phyloP scores from a whole-genome alignment of 164 flowering plant genomes.

The Tinospora cordifolia region DNA sequence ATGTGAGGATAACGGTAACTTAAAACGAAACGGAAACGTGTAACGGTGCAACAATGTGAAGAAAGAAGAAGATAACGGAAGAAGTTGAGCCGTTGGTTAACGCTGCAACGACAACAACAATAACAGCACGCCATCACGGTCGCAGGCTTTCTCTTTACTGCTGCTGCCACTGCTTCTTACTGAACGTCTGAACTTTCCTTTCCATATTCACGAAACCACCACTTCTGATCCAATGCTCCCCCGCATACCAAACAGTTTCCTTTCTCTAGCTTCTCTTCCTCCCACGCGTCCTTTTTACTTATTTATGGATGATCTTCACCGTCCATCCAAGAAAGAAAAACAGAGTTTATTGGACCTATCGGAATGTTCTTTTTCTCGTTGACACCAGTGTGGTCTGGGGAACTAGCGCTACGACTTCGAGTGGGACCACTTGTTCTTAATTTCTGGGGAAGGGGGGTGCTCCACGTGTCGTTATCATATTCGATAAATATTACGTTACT shows the following conservation, averaged over 20 bases:
- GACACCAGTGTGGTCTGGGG: background rate
- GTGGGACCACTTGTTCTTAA: background rate
- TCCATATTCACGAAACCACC: background rate
- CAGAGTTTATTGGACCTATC: background rate
- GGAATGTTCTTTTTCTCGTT: background rate
- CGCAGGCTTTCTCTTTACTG: slow-evolving; percentile 1
- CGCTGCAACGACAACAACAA: background rate
- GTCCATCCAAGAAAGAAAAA: background rate
- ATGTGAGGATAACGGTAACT: slow-evolving; percentile 21
- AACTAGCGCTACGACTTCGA: background rate
- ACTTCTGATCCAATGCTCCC: background rate
- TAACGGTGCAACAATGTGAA: background rate
- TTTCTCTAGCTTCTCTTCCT: too few species aligned
- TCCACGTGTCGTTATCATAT: background rate
- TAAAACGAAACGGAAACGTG: background rate
- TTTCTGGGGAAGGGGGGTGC: too few species aligned
- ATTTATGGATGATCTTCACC: background rate
- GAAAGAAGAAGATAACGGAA: background rate
- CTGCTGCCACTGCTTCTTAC: background rate
- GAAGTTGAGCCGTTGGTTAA: too few species aligned
- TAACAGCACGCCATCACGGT: background rate
- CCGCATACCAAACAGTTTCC: background rate
- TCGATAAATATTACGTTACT: too few species aligned
- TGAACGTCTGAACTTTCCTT: background rate
- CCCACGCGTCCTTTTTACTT: too few species aligned